Evolutionary conservation across 306 rosid species (phyloP).

Genomic region (Lathyrus aphaca): DNA sequence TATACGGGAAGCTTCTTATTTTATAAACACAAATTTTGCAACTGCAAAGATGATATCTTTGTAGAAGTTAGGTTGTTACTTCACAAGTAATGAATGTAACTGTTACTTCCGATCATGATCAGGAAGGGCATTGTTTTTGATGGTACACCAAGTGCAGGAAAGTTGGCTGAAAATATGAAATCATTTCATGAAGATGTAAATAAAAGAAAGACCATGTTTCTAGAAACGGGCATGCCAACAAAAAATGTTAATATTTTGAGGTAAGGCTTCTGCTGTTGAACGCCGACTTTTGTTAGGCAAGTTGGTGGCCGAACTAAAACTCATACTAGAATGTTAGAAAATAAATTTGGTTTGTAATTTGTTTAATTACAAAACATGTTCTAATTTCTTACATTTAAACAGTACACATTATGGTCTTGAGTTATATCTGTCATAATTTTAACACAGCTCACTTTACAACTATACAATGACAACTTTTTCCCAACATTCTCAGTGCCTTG

Average conservation of each 20-base stretch:
- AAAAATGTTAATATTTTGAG: constrained; percentile 46
- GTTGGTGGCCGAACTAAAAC: constrained; percentile 32
- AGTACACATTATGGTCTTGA: neutral
- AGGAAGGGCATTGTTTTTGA: constrained; percentile 54
- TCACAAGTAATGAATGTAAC: constrained; percentile 31
- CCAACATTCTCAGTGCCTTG: constrained; percentile 1
- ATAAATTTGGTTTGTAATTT: neutral
- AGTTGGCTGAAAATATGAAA: constrained; percentile 40
- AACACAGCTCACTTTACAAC: constrained; percentile 9
- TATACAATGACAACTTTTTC: neutral
- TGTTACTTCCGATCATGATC: constrained; percentile 43
- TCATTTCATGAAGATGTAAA: constrained; percentile 48
- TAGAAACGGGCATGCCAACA: constrained; percentile 45
- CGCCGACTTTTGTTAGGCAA: constrained; percentile 28
- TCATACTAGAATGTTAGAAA: constrained; percentile 2
- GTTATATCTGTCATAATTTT: constrained; percentile 3
- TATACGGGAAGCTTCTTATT: constrained; percentile 13
- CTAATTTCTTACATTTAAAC: neutral
- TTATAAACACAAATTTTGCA: constrained; percentile 22
- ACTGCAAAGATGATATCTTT: constrained; percentile 14
- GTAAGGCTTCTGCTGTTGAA: constrained; percentile 43
- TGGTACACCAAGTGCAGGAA: constrained; percentile 43
- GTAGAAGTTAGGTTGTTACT: constrained; percentile 20
- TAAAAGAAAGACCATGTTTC: constrained; percentile 42
- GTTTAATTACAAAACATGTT: constrained; percentile 9